Conservation (phyloP, 2,329 filamentous ascomycete species). For the Colletotrichum trifolii region DNA sequence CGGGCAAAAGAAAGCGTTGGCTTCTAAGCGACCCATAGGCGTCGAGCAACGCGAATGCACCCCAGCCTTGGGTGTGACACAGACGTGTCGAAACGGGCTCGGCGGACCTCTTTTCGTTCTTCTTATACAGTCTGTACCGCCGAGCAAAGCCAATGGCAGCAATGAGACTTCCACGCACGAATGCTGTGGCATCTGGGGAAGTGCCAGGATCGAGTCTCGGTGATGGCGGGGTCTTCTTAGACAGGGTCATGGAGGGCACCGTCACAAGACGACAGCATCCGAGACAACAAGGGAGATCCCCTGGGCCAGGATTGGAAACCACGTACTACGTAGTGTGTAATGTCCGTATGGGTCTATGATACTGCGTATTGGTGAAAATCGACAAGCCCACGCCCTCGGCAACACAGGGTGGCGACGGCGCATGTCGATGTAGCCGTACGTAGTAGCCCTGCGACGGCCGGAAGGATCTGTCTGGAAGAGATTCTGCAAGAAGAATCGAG, state of each 20-base stretch:
- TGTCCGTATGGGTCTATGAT: too few species aligned
- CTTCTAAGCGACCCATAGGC: slow-evolving; percentile 17
- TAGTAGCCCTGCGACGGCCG: slow-evolving; percentile 13
- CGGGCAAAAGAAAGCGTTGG: slow-evolving; percentile 1
- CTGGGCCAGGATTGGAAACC: not conserved
- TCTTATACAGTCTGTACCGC: not conserved
- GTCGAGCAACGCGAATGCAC: slow-evolving; percentile 12
- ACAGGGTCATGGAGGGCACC: slow-evolving; percentile 2
- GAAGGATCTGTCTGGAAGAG: slow-evolving; percentile 19
- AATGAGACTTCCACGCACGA: not conserved
- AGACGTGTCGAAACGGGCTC: slow-evolving; percentile 12
- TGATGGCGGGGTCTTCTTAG: slow-evolving; percentile 15
- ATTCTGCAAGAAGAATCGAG: slow-evolving; percentile 5
- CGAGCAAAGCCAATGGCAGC: not conserved
- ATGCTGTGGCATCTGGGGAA: slow-evolving; percentile 4
- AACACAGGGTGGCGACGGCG: slow-evolving; percentile 20
- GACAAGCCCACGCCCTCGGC: not conserved
- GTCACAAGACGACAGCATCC: slow-evolving; percentile 24
- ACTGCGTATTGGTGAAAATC: too few species aligned
- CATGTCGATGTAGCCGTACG: slow-evolving; percentile 21
- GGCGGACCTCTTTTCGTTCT: too few species aligned
- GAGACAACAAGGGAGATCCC: slow-evolving; percentile 24
- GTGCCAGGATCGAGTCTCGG: not conserved
- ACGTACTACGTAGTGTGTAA: too few species aligned
- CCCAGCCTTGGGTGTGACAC: slow-evolving; percentile 10